Evolutionary conservation across 2,329 filamentous ascomycete genomes (phyloP), one percentile per base, ranked within the genome.

Genomic region (Lasiodiplodia sp.): DNA sequence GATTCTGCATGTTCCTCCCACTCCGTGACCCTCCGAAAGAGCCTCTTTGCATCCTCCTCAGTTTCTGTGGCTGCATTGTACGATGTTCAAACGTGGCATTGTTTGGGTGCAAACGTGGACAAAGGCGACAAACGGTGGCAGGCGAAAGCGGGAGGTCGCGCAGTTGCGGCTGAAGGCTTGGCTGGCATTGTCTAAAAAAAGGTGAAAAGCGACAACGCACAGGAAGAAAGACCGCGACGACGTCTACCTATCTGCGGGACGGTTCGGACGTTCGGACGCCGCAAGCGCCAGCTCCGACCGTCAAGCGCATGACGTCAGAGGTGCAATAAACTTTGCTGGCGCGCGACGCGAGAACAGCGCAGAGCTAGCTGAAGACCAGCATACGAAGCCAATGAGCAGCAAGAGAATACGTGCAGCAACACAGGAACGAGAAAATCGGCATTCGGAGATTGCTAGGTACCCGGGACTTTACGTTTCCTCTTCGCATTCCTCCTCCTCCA

Each of bases 401-500:
- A n/a, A 44, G 18, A 44, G 5, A 14, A 18, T 44, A 18, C 16
- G 18, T 18, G 18, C 16, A 18, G 40, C 16, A 44, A n/a, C 6
- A 10, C 16, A 28, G 6, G 12, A 51, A 21, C 14, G 25, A 28
- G 14, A 37, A 25, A 23, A 12, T 55, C 1, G 4, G 25, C 8
- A 25, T 14, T 18, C 2, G 34, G 18, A 40, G 6, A 2, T 21
- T 7, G 21, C 34, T 4, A 28, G 10, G 28, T 25, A 31, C 2
- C 14, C 23, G 21, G 12, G 6, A 34, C 31, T 34, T 10, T 34
- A 34, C 40, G 69, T 7, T 71, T 28, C 75, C 72, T 52, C 58
- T 4, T 51, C 44, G 18, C 18, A 47, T 21, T 47, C 23, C 25
- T 63, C 60, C 56, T 74, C 75, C 28, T 75, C 74, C 2, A 47